Percentiles rank a stretch among this genome's conserved stretches.
Evolutionary conservation across 768 basidiomycete species (phyloP).

Genomic region (Kwoniella mangroviensis): DNA sequence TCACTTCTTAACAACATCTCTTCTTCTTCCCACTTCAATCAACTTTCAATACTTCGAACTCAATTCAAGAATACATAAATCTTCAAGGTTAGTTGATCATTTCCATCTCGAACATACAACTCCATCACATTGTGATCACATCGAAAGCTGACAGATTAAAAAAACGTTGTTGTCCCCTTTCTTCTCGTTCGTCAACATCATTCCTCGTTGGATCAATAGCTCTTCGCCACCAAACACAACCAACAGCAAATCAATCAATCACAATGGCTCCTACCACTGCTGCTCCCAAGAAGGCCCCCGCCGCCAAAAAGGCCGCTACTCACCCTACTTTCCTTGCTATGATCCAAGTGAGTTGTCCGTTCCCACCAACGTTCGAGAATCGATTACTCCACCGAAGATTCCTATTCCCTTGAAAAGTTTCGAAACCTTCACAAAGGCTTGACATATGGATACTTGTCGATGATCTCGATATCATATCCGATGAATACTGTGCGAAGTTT

Average conservation of each 20-base stretch:
- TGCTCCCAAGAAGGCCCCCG: conserved; percentile 56
- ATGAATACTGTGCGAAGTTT: conserved; percentile 18
- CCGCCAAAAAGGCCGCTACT: conserved; percentile 47
- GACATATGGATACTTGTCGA: background rate
- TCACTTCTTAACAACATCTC: conserved; percentile 28
- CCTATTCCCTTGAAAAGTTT: background rate
- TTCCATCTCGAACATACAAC: background rate
- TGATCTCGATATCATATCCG: conserved; percentile 5
- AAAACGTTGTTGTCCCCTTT: background rate
- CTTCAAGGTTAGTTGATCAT: conserved; percentile 11
- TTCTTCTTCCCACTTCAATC: conserved; percentile 9
- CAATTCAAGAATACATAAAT: conserved; percentile 5
- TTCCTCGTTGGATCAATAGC: conserved; percentile 10
- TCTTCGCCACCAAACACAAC: conserved; percentile 26
- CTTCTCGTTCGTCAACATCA: conserved; percentile 9
- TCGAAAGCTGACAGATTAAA: background rate
- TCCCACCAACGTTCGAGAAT: background rate
- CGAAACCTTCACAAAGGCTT: background rate
- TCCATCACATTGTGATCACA: background rate
- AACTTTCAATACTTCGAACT: conserved; percentile 15
- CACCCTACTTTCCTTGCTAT: conserved; percentile 66
- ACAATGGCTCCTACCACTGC: conserved; percentile 57
- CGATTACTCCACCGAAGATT: background rate
- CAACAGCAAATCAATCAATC: conserved; percentile 29
- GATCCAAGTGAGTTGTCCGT: conserved; percentile 58